These are phyloP conservation scores for Hymenoscyphus repandus DNA, from an alignment of 2,329 filamentous ascomycete genomes.

Conservation along the genomic window DNA sequence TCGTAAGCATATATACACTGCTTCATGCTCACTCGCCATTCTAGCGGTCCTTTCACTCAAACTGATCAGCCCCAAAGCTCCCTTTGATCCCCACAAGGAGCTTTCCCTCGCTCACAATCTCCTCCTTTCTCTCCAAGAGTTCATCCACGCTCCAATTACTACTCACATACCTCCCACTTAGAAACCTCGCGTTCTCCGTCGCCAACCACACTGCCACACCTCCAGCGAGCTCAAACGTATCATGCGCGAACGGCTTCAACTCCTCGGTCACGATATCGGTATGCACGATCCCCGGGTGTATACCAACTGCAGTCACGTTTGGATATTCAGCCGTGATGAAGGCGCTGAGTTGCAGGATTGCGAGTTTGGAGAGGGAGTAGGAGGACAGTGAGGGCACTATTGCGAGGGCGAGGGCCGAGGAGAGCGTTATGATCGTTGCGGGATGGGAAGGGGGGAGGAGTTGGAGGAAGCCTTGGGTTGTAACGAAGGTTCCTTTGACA, in stretches of 20 bases:
- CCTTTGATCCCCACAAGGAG: too few relatives aligned
- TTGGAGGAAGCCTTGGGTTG: slow-evolving; percentile 30
- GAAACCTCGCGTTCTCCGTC: slow-evolving; percentile 23
- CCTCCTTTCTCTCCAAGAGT: slow-evolving; percentile 14
- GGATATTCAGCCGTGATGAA: slow-evolving; percentile 11
- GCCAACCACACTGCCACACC: slow-evolving; percentile 26
- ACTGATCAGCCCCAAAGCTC: too few relatives aligned
- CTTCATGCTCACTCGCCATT: too few relatives aligned
- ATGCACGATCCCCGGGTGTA: slow-evolving; percentile 9
- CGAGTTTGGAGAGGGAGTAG: slow-evolving; percentile 13
- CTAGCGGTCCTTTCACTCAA: too few relatives aligned
- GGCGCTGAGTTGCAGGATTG: slow-evolving; percentile 6
- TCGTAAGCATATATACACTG: too few relatives aligned
- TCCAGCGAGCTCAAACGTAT: slow-evolving; percentile 28
- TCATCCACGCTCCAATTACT: slow-evolving; percentile 30
- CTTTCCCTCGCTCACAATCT: slow-evolving; percentile 2
- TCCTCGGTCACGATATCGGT: slow-evolving; percentile 12
- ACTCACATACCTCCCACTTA: slow-evolving; percentile 26
- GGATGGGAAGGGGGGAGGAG: slow-evolving; percentile 9
- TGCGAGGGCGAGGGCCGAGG: slow-evolving; percentile 3
- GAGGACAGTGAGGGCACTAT: slow-evolving; percentile 1
- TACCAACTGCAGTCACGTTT: slow-evolving; percentile 7
- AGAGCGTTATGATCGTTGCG: slow-evolving; percentile 15
- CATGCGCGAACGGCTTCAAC: slow-evolving; percentile 27
- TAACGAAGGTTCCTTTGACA: slow-evolving; percentile 31